These are phyloP conservation scores for Rhizopus microsporus DNA, from an alignment of 371 early-diverging fungal genomes.

Conservation along the genomic window DNA sequence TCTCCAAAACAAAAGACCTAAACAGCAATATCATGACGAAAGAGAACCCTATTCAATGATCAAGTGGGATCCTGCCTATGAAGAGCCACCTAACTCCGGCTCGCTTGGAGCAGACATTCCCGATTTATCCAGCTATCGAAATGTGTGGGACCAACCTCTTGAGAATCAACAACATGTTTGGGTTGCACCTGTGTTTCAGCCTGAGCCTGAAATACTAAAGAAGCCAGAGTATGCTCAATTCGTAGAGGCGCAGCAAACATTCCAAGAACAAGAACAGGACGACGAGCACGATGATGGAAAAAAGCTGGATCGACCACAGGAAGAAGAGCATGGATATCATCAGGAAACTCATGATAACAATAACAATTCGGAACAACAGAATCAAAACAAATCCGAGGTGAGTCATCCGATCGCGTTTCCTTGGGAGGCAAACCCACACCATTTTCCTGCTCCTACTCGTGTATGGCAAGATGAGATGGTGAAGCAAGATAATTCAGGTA, in stretches of 20 bases:
- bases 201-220: constrained; percentile 23
- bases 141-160: constrained; percentile 32
- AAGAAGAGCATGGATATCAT: constrained; percentile 1
- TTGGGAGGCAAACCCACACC: constrained; percentile 23
- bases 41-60: constrained; percentile 22
- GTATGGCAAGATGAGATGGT: constrained; percentile 26
- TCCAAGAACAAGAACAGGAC: neutral
- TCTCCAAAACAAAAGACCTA: neutral
- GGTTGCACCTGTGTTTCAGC: constrained; percentile 28
- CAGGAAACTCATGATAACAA: constrained; percentile 1
- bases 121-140: constrained; percentile 26
- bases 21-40: constrained; percentile 2
- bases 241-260: constrained; percentile 9
- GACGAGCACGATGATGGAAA: constrained; percentile 2
- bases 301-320: neutral
- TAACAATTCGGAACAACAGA: too few relatives aligned
- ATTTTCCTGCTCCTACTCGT: constrained; percentile 28
- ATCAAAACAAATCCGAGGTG: neutral
- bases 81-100: constrained; percentile 29
- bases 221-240: constrained; percentile 27
- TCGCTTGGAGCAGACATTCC: constrained; percentile 29
- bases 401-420: constrained; percentile 21
- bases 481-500: neutral
- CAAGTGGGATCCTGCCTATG: constrained; percentile 33
- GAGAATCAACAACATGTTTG: constrained; percentile 13